Base-by-base conservation (phyloP, 305 asterid species). In the Plantago coronopus region DNA sequence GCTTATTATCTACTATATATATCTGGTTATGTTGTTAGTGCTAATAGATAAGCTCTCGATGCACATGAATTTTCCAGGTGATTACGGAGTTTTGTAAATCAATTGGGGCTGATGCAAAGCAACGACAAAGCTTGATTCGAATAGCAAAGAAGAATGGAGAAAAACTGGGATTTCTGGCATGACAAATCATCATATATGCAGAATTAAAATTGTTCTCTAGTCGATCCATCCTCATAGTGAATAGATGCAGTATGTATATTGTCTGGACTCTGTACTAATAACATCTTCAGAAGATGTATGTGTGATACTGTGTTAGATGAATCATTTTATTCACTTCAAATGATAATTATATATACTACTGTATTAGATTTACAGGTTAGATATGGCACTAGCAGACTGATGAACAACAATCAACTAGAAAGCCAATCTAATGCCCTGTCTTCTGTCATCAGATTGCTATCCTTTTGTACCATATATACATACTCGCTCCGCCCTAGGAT, bases 11-110 rank as follows among this genome's bases (percentile, higher is more conserved):
- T n/a, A n/a, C n/a, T n/a, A n/a, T n/a, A n/a, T n/a, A n/a, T n/a
- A n/a, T n/a, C n/a, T n/a, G n/a, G n/a, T n/a, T n/a, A 25, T 2
- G 7, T 27, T 8, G 7, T 27, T 27, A 3, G 34, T 27, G 34
- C 4, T 27, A 3, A 27, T 27, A 27, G 34, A 27, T 34, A 5
- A 34, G 40, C 9, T 34, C 9, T 34, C 9, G 12, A 9, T 34
- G 40, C 12, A 9, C 40, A 34, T 34, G 0, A 8, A 8, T 3
- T 0, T 12, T 62, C 25, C 84, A 86, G 95, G 87, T 89, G 45
- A 89, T 89, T 62, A 89, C 88, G 2, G 96, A 86, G 71, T 89
- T 89, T 69, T 86, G 96, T 87, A 89, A 83, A 71, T 74, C 94
- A 51, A 86, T 89, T 57, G 95, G 96, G 65, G 96, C 96, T 47